Conservation (phyloP, 2,329 filamentous ascomycete species). For the Massarina eburnea region DNA sequence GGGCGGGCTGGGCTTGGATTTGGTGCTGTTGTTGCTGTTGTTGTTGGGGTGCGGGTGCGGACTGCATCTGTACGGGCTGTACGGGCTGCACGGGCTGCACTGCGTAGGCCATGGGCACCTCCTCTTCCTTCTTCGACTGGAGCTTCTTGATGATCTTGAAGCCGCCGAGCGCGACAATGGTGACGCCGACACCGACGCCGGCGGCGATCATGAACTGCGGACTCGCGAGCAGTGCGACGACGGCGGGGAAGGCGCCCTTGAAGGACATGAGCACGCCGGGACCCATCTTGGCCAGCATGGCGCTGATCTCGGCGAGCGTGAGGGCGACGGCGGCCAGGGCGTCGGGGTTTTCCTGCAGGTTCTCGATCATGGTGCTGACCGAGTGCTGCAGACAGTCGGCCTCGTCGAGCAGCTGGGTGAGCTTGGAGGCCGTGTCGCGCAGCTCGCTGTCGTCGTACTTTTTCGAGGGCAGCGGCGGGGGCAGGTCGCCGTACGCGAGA, state of each 20-base stretch:
- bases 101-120: constrained; percentile 12
- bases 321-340: constrained; percentile 92
- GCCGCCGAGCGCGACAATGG: constrained; percentile 90
- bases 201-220: constrained; percentile 95
- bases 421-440: constrained; percentile 68
- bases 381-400: constrained; percentile 86
- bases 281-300: constrained; percentile 78
- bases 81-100: too few species aligned
- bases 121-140: constrained; percentile 47
- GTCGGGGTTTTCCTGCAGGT: constrained; percentile 80
- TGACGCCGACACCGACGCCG: constrained; percentile 87
- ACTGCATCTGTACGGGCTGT: too few species aligned
- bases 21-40: too few species aligned
- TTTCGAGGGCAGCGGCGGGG: constrained; percentile 63
- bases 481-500: constrained; percentile 83
- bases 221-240: constrained; percentile 82
- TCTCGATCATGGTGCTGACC: constrained; percentile 77
- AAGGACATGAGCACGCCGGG: constrained; percentile 75
- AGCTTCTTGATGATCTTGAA: constrained; percentile 97
- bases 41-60: constrained; percentile 16
- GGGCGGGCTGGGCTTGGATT: constrained; percentile 11
- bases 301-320: constrained; percentile 87
- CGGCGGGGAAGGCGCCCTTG: constrained; percentile 79
- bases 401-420: constrained; percentile 80
- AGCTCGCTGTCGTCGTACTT: constrained; percentile 59